Percentiles rank a stretch among this genome's conserved stretches.
Conservation (phyloP, 1,284 basidiomycete genomes). For the Trichosporon sp. region DNA sequence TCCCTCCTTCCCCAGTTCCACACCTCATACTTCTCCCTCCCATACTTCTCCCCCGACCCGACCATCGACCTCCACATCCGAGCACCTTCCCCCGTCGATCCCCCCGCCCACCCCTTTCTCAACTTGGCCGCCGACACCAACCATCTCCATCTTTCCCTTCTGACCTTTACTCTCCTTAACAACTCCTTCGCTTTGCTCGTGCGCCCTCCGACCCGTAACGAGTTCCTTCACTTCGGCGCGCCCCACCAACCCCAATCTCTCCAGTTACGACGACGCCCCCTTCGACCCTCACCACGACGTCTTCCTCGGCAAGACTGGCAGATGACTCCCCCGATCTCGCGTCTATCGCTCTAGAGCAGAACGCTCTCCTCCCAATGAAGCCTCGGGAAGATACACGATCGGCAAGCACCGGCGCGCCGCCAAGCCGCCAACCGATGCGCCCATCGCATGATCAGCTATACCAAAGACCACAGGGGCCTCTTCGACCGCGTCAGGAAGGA, state of each 20-base stretch:
- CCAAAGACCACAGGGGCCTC: neutral
- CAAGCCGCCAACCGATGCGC: neutral
- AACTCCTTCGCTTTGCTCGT: neutral
- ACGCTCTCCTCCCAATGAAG: conserved; percentile 1
- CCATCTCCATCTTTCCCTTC: neutral
- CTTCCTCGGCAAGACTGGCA: neutral
- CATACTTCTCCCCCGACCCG: neutral
- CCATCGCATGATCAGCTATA: neutral
- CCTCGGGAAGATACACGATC: neutral
- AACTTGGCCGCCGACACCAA: neutral
- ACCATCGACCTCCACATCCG: neutral
- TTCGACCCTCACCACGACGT: neutral
- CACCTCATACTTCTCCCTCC: no score
- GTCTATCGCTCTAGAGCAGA: neutral
- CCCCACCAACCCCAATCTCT: neutral
- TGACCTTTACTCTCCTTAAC: neutral
- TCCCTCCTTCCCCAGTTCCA: neutral
- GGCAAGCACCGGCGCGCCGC: neutral
- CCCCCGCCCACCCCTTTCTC: neutral
- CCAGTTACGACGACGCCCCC: neutral
- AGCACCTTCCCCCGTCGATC: neutral
- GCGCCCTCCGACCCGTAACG: neutral
- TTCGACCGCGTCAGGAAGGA: conserved; percentile 1
- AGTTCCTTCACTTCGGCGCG: neutral
- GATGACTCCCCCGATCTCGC: neutral